Base-by-base conservation (phyloP, 2,329 filamentous ascomycete genomes). In the Colletotrichum sp. region DNA sequence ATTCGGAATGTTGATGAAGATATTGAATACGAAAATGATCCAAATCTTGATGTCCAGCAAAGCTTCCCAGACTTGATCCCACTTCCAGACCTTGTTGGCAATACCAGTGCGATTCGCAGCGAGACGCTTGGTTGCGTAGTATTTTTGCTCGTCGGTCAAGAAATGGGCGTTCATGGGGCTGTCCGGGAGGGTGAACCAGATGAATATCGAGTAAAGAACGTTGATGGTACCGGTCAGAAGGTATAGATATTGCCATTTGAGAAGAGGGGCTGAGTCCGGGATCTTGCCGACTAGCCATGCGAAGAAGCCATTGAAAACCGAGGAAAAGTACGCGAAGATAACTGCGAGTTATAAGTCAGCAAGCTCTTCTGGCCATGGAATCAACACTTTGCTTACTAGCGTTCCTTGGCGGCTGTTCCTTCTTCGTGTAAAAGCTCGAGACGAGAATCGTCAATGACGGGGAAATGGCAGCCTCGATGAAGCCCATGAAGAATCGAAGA, bases 1-100 rank as follows among this genome's bases (percentile, higher is more conserved):
- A 75, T 92, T 93, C 32, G 91, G 90, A 28, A 93, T 92, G 80
- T 90, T 88, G 4, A 86, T 88, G 3, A 89, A 81, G 3, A 92
- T 76, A 18, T 87, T 86, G 24, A 93, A 67, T 0, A 55, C 9
- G 71, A 91, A 86, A 58, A 93, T 86, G 60, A 92, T 83, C 90
- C 90, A 93, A 0, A 90, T 90, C 80, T 92, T 92, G 4, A 89
- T 89, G 77, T 92, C 91, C 8, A 84, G 67, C 0, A 92, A 80
- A 65, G 89, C 90, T 80, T 92, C 90, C 7, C 82, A 74, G 28
- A 87, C 82, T 78, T 93, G 91, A 3, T 86, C 82, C 84, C 86
- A 87, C 66, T 71, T 79, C 57, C 57, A 60, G 26, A 60, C 57
- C 21, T 60, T 60, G 57, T 60, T 60, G 6, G 57, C 26, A 60